Evolutionary conservation across 306 rosid genomes (phyloP).

Genomic region (Benincasa hispida): DNA sequence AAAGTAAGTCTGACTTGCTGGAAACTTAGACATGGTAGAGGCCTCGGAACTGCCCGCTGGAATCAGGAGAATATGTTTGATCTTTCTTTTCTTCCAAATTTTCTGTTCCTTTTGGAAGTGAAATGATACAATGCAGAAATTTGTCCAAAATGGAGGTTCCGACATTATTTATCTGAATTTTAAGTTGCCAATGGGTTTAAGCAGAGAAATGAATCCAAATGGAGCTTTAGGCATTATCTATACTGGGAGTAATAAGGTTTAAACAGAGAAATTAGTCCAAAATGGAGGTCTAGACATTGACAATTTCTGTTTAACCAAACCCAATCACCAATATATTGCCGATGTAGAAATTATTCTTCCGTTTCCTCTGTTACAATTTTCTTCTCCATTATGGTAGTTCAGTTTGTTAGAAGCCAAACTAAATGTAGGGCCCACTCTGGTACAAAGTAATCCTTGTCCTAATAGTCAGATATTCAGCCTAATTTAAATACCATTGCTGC

Average conservation of each 20-base stretch:
- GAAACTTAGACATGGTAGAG: neutral
- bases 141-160: neutral
- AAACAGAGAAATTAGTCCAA: neutral
- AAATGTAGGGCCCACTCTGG: neutral
- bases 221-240: neutral
- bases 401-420: neutral
- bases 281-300: neutral
- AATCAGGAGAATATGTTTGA: neutral
- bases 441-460: neutral
- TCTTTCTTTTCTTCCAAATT: neutral
- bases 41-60: neutral
- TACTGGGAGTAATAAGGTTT: no score
- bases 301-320: neutral
- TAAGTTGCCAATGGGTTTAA: neutral
- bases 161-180: neutral
- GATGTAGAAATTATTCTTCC: neutral
- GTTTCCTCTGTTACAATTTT: neutral
- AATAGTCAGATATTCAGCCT: neutral
- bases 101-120: neutral
- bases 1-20: neutral
- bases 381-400: neutral
- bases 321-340: neutral
- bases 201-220: neutral
- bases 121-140: neutral
- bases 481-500: neutral